Percentiles rank a stretch among this genome's conserved stretches.
Evolutionary conservation across 371 early-diverging fungal genomes (phyloP).

Genomic region (Smittium culicis): DNA sequence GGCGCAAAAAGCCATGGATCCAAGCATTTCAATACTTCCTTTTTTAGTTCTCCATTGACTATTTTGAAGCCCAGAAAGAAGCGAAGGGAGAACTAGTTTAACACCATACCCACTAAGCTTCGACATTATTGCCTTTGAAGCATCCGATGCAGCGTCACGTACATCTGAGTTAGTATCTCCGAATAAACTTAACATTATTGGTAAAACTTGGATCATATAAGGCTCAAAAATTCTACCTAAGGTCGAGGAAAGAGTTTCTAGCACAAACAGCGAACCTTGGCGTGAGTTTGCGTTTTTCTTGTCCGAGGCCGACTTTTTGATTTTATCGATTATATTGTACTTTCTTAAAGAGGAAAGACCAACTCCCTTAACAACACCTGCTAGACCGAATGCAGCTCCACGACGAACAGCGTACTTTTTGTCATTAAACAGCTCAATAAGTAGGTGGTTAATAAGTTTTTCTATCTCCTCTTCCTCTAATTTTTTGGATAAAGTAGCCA

Average conservation of each 20-base stretch:
- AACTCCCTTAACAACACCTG: constrained; percentile 87
- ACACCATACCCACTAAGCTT: constrained; percentile 92
- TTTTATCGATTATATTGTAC: constrained; percentile 57
- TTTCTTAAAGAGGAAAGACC: constrained; percentile 79
- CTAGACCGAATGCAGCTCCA: constrained; percentile 92
- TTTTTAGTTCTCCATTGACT: constrained; percentile 92
- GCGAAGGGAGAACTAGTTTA: constrained; percentile 81
- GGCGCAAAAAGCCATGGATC: constrained; percentile 89
- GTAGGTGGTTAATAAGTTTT: constrained; percentile 38
- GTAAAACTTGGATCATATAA: constrained; percentile 87
- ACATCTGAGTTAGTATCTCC: constrained; percentile 76
- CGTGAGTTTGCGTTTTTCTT: constrained; percentile 53
- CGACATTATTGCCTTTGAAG: constrained; percentile 89
- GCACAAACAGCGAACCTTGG: constrained; percentile 89
- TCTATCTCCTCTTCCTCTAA: constrained; percentile 35
- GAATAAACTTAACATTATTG: constrained; percentile 70
- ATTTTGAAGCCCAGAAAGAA: constrained; percentile 73
- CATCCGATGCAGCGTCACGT: constrained; percentile 81
- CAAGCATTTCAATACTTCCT: constrained; percentile 88
- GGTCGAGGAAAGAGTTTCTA: constrained; percentile 70
- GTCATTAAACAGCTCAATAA: constrained; percentile 50
- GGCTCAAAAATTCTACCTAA: constrained; percentile 93
- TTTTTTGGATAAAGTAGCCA: constrained; percentile 79
- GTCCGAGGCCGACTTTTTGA: constrained; percentile 74
- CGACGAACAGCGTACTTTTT: constrained; percentile 77